Conservation (phyloP, 2,329 filamentous ascomycete species). For the Periconia sp. region DNA sequence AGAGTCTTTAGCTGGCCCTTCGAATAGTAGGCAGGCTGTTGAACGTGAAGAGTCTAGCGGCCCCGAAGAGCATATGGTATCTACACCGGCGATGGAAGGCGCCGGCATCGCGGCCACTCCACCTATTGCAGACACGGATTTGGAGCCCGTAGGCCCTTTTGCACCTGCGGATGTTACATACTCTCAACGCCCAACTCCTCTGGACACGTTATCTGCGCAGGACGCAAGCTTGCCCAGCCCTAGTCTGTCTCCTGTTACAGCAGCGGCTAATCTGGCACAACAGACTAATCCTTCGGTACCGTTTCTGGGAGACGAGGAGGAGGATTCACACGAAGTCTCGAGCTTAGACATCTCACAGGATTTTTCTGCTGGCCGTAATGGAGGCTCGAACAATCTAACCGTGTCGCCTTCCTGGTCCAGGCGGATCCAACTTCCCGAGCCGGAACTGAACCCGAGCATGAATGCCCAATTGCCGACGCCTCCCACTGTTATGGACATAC, state of each 20-base stretch:
- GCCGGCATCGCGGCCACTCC: conserved; percentile 69
- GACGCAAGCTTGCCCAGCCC: conserved; percentile 94
- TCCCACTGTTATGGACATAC: conserved; percentile 70
- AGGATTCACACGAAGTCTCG: conserved; percentile 41
- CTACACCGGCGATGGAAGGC: conserved; percentile 31
- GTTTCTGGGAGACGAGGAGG: conserved; percentile 25
- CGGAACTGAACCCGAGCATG: conserved; percentile 13
- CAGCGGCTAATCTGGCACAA: conserved; percentile 65
- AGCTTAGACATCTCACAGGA: conserved; percentile 38
- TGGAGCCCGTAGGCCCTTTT: conserved; percentile 60
- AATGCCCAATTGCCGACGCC: conserved; percentile 42
- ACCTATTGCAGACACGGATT: conserved; percentile 72
- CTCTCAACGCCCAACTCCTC: conserved; percentile 44
- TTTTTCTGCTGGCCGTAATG: conserved; percentile 11
- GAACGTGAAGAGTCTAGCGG: conserved; percentile 16
- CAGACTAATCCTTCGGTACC: conserved; percentile 34
- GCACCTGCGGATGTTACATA: conserved; percentile 16
- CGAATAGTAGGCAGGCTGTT: conserved; percentile 16
- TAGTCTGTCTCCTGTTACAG: conserved; percentile 84
- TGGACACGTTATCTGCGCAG: conserved; percentile 73
- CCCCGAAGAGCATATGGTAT: conserved; percentile 22
- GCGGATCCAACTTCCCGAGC: conserved; percentile 23
- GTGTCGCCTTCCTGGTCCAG: conserved; percentile 20
- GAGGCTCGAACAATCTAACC: conserved; percentile 15
- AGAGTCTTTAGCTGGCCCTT: conserved; percentile 26